These are phyloP conservation scores for Coelastrella sp. DNA, from an alignment of 139 green algal genomes.

Conservation along the genomic window DNA sequence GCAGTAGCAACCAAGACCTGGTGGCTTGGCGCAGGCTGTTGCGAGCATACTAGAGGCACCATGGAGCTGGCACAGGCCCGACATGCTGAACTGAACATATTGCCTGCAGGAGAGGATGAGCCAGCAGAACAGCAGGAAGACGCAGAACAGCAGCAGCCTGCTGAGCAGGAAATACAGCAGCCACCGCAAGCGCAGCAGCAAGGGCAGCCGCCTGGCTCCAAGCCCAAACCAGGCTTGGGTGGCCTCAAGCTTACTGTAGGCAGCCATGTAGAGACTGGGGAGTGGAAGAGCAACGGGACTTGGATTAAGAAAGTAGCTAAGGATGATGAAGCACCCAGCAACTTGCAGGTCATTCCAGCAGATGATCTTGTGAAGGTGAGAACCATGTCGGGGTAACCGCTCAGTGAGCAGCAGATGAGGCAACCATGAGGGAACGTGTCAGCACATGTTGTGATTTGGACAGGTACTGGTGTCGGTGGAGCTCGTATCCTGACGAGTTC, in stretches of 20 bases:
- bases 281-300: conserved; percentile 42
- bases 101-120: background rate
- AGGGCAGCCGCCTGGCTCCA: background rate
- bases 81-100: background rate
- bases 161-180: conserved; percentile 24
- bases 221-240: background rate
- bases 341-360: conserved; percentile 64
- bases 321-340: conserved; percentile 45
- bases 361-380: conserved; percentile 70
- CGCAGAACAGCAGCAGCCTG: conserved; percentile 22
- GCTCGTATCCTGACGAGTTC: too few species aligned
- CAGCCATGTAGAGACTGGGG: conserved; percentile 46
- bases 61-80: too few species aligned
- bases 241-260: conserved; percentile 44
- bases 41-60: too few species aligned
- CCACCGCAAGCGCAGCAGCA: conserved; percentile 8
- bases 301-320: conserved; percentile 41
- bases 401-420: too few species aligned
- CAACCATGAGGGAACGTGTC: too few species aligned
- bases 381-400: background rate
- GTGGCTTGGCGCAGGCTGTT: too few species aligned
- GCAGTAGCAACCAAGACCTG: too few species aligned
- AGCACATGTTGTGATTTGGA: too few species aligned
- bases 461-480: too few species aligned
- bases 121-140: background rate